Conservation (phyloP, 345 rosid genomes). For the Eucalyptus polybractea region DNA sequence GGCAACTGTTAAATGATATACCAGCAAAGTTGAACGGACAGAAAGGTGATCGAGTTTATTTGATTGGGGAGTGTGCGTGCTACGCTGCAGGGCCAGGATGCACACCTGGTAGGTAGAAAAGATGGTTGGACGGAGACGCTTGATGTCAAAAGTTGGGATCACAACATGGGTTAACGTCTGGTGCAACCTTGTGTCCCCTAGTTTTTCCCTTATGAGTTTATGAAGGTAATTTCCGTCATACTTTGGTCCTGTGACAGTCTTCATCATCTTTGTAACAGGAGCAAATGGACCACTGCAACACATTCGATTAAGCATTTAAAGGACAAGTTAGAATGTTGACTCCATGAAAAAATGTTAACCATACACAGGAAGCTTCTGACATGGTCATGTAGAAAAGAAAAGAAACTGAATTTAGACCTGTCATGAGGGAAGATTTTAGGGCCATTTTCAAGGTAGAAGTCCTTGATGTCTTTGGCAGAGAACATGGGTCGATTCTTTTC, state of each 20-base stretch:
- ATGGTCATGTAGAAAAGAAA: background rate
- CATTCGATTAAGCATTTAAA: background rate
- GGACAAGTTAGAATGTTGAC: background rate
- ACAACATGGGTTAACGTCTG: slow-evolving; percentile 2
- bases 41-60: background rate
- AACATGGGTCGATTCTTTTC: slow-evolving; percentile 16
- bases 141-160: background rate
- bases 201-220: slow-evolving; percentile 1
- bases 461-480: slow-evolving; percentile 17
- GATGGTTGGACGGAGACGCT: slow-evolving; percentile 7
- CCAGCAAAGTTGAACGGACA: background rate
- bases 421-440: slow-evolving; percentile 12
- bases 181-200: background rate
- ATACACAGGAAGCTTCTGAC: background rate
- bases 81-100: background rate
- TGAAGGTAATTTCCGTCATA: slow-evolving; percentile 13
- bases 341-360: background rate
- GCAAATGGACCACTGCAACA: background rate
- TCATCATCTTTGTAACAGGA: background rate
- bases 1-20: background rate
- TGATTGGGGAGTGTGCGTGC: background rate
- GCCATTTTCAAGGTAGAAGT: slow-evolving; percentile 1
- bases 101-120: slow-evolving; percentile 6
- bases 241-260: slow-evolving; percentile 6
- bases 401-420: background rate